Conservation (phyloP, 345 rosid species). For the Lenwebbia sp. region DNA sequence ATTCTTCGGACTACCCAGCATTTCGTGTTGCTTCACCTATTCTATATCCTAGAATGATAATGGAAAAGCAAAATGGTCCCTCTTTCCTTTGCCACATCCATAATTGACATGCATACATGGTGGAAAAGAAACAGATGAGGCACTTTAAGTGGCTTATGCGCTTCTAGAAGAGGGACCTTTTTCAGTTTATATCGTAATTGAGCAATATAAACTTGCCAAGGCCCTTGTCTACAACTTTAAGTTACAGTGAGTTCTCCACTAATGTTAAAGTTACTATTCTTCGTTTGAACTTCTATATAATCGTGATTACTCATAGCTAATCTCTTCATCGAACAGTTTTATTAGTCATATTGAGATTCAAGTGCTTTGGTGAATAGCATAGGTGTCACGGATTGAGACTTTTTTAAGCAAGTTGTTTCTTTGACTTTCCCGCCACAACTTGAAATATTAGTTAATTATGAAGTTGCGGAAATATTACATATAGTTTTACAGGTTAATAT, state of each 20-base stretch:
- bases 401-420: not conserved
- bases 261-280: not conserved
- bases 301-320: not conserved
- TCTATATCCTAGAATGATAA: not conserved
- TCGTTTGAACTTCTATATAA: not conserved
- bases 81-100: not conserved
- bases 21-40: not conserved
- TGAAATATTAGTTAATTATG: not conserved
- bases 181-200: not conserved
- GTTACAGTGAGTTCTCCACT: not conserved
- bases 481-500: not conserved
- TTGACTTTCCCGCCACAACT: not conserved
- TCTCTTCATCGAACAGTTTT: not conserved
- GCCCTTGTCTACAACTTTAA: not conserved
- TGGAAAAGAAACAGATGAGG: not conserved
- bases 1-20: constrained; percentile 4
- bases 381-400: not conserved
- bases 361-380: not conserved
- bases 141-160: not conserved
- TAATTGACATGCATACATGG: not conserved
- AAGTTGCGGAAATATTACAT: not conserved
- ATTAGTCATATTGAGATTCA: not conserved
- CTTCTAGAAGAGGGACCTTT: not conserved
- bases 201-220: not conserved
- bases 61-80: constrained; percentile 1